Base-by-base conservation (phyloP, 495 filamentous ascomycete genomes). In the Hyphodiscus hymeniophilus region DNA sequence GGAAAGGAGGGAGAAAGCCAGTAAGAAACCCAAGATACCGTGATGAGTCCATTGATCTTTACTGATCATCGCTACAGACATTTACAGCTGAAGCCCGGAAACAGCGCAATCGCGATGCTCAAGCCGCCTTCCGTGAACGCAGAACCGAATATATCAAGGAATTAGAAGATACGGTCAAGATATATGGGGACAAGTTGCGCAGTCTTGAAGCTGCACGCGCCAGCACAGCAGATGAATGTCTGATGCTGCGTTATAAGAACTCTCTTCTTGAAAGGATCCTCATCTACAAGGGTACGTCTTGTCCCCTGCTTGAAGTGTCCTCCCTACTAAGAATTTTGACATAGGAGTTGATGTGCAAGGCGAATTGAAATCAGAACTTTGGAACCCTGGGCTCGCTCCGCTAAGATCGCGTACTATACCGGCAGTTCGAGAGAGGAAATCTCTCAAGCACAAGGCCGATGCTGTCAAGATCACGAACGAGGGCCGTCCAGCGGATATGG, bases 181-280 rank as follows among this genome's bases (percentile, higher is more conserved):
- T 26, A 7, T 35, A 48, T 11, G 28, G 30, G 8, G 20, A 20
- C 3, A 54, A 48, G 13, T 15, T 48, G 22, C 24, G 39, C 8
- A 39, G 7, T 13, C 2, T 45, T 11, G 31, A 54, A 13, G 21
- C 24, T 2, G 28, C 31, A 12, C 23, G 35, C 3, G 20, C 22
- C 10, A 41, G 32, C 16, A 21, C 35, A 12, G 34, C 33, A 3
- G 45, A 48, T 30, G 51, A 54, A 35, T 54, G 45, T 40, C 13
- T 54, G 3, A 54, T 54, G 51, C 33, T 54, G 21, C 13, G 45
- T 13, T 54, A 54, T 24, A 54, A 54, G 51, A 54, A 54, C 43
- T 54, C 51, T 7, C 33, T 54, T 4, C 45, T 54, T 17, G 51
- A 54, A 34, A 43, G 45, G 18, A 54, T 54, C 33, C 40, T 54